phyloP scores from a whole-genome alignment of 441 rosid genomes.

The Rhodomyrtus psidioides region DNA sequence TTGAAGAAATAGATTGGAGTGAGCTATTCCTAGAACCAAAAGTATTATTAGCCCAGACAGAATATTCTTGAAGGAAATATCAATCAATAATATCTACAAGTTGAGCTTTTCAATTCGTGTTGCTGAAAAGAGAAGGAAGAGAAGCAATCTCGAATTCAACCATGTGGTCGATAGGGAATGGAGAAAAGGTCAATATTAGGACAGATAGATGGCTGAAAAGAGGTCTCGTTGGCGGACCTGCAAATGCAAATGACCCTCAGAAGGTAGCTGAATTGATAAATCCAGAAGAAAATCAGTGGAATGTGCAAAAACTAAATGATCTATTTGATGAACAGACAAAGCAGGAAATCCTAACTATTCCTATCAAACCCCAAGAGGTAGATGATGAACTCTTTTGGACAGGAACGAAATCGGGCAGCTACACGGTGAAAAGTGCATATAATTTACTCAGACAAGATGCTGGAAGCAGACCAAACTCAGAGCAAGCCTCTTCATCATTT shows the following conservation, averaged over 20 bases:
- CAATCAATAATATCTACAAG: too few species aligned
- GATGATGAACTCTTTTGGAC: not conserved
- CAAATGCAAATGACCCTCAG: too few species aligned
- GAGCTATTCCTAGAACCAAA: too few species aligned
- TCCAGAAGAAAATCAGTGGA: not conserved
- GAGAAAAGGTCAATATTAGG: too few species aligned
- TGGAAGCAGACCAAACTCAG: not conserved
- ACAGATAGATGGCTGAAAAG: too few species aligned
- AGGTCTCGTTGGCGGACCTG: not conserved
- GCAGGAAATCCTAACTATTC: not conserved
- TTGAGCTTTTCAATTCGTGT: too few species aligned
- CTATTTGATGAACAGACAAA: not conserved
- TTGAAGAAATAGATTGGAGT: too few species aligned
- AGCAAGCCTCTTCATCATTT: not conserved
- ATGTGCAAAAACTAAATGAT: not conserved
- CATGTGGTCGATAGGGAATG: too few species aligned
- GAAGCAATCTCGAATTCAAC: too few species aligned
- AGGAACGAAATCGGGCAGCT: not conserved
- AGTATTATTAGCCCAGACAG: too few species aligned
- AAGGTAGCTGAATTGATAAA: not conserved
- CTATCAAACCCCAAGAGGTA: rapidly evolving
- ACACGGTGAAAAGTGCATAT: not conserved
- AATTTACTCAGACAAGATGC: not conserved
- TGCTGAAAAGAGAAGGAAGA: too few species aligned
- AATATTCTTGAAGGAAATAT: too few species aligned